Base-by-base conservation (phyloP, 768 basidiomycete species). In the Clavulina sp. region DNA sequence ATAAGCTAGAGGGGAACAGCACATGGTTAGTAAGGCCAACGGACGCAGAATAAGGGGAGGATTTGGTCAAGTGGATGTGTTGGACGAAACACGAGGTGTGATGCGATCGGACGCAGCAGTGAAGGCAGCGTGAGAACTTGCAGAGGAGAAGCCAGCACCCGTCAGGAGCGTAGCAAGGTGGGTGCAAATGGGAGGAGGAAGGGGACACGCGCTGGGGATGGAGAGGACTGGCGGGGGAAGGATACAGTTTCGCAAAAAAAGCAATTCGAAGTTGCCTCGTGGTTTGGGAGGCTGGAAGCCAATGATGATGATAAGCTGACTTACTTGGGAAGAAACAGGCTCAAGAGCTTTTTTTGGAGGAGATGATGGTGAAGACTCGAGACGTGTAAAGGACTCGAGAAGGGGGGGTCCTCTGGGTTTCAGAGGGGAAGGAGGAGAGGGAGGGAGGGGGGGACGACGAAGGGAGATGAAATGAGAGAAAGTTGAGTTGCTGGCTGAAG, bases 201-300 rank as follows among this genome's bases (percentile, higher is more conserved):
- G 5, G 38, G 21, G 34, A 21, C 24, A 9, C 60, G 57, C 36
- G 61, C 58, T 3, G 60, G 59, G 29, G 41, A n/a, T 33, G 53
- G 9, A 13, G 19, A 19, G 46, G 24, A 26, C 43, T 41, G 49
- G 28, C 48, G 43, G 19, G 50, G 51, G 50, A 34, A 16, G 21
- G 43, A 38, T 1, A 47, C 26, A 28, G 36, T 26, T 23, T 4
- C 21, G 26, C 43, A 32, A 43, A 34, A 32, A 19, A 40, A 49
- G n/a, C 34, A 30, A n/a, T 26, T 19, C 19, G 19, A 28, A 51
- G 44, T 28, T 21, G 43, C 31, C 3, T 41, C 41, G 33, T 41
- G 40, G 24, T 16, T 19, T 32, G 51, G 56, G 46, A 49, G 47
- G 32, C 31, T 29, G 41, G 18, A 9, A 49, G 32, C 48, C 1